Base-by-base conservation (phyloP, 768 basidiomycete species). In the Leccinum pellstonianum region DNA sequence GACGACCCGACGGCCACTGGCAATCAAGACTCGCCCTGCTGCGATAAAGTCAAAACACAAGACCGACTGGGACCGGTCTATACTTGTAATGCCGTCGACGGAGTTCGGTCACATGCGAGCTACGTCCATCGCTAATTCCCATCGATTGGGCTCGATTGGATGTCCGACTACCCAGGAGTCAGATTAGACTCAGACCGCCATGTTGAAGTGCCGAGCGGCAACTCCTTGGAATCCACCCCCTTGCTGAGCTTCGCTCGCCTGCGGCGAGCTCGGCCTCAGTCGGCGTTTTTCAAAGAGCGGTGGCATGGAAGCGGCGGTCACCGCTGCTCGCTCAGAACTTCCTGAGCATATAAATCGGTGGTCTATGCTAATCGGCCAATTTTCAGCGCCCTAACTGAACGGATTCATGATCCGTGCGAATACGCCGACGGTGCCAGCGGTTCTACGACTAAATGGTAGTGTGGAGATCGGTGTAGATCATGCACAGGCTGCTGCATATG, bases 391-490 rank as follows among this genome's bases (percentile, higher is more conserved):
- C 23, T 33, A 17, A 25, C 21, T 21, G 19, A 8, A 29, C 21
- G 31, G 10, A 7, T 57, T 17, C 11, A 9, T 31, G 38, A 31
- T 15, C 17, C 11, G 2, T 11, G 17, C 17, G 29, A n/a, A 23
- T 23, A n/a, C 29, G 1, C 38, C 31, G n/a, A 43, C 41, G 3
- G n/a, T 29, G 29, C 31, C 10, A 31, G 10, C 2, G 38, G 38
- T 41, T 41, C 38, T 41, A 38, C 37, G 6, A n/a, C 41, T 19
- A 4, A 43, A 5, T 5, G 21, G 58, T n/a, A 31, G 29, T 51
- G 29, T 59, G 17, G 31, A 29, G 19, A 31, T 38, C 17, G 4
- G 15, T 27, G 14, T 62, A 50, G 41, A 63, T 62, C 61, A 29
- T 31, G 0, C 33, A 31, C 17, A 47, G 7, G 5, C 1, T 4